These are phyloP conservation scores for Pseudopithomyces chartarum DNA, from an alignment of 2,329 filamentous ascomycete species.

Conservation along the genomic window DNA sequence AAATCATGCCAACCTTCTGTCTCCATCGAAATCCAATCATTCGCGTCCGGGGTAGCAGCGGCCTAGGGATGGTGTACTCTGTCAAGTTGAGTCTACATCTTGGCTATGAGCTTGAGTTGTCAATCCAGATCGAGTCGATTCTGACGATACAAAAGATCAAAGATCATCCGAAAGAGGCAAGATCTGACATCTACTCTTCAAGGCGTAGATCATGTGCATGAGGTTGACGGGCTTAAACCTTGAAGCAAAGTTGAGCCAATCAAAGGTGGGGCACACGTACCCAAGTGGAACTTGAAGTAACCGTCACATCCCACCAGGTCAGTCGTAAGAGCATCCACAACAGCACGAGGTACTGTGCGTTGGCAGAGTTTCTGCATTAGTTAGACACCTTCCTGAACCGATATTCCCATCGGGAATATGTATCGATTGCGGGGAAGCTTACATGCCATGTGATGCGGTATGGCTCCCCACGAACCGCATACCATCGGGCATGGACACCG, in stretches of 20 bases:
- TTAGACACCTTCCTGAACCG: background rate
- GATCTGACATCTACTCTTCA: no score
- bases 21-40: no score
- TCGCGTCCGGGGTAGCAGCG: no score
- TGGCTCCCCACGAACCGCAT: constrained; percentile 1
- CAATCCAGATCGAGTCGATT: no score
- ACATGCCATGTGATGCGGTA: constrained; percentile 2
- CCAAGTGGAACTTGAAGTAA: background rate
- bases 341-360: background rate
- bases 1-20: no score
- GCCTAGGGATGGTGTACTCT: no score
- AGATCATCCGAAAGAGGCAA: no score
- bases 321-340: background rate
- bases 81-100: no score
- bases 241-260: background rate
- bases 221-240: background rate
- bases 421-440: constrained; percentile 6
- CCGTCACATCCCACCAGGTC: background rate
- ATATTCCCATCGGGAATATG: background rate
- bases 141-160: no score
- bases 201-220: background rate
- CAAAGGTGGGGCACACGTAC: background rate
- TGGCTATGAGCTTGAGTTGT: no score
- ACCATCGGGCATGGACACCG: background rate
- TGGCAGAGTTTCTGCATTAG: background rate